Conservation (phyloP, 768 basidiomycete species). For the Coprinopsis sp. region DNA sequence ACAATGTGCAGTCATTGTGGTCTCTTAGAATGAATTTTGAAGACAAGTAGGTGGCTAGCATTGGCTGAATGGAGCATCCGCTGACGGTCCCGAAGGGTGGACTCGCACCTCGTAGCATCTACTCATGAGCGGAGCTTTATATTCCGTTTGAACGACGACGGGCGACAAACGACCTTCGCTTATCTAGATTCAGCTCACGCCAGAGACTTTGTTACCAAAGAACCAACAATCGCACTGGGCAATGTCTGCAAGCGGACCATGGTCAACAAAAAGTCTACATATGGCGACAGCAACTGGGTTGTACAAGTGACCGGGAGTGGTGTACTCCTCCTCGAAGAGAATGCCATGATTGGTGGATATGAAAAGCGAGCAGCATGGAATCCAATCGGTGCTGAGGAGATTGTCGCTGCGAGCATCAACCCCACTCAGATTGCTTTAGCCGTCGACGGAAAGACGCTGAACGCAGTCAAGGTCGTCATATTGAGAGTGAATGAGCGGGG, state of each 20-base stretch:
- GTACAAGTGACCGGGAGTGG: slow-evolving; percentile 69
- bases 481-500: slow-evolving; percentile 44
- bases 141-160: slow-evolving; percentile 41
- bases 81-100: slow-evolving; percentile 41
- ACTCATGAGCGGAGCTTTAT: slow-evolving; percentile 52
- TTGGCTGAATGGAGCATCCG: no score
- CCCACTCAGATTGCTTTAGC: slow-evolving; percentile 64
- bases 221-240: slow-evolving; percentile 59
- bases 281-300: slow-evolving; percentile 47
- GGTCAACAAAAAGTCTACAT: slow-evolving; percentile 24
- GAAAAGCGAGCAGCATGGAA: slow-evolving; percentile 36
- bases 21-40: slow-evolving; percentile 44
- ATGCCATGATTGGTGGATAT: slow-evolving; percentile 40
- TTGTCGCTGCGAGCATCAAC: slow-evolving; percentile 69
- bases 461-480: slow-evolving; percentile 45
- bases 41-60: slow-evolving; percentile 51
- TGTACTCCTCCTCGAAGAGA: slow-evolving; percentile 53
- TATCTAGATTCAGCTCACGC: slow-evolving; percentile 28
- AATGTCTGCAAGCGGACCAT: slow-evolving; percentile 44
- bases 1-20: slow-evolving; percentile 59
- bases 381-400: slow-evolving; percentile 24
- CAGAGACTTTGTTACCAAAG: slow-evolving; percentile 41
- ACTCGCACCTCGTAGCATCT: slow-evolving; percentile 58
- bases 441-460: no score
- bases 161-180: slow-evolving; percentile 38